A percentile compares a stretch with the other conserved stretches of the same genome.
Conservation (phyloP, 768 basidiomycete genomes). For the Phanerochaete carnosa region DNA sequence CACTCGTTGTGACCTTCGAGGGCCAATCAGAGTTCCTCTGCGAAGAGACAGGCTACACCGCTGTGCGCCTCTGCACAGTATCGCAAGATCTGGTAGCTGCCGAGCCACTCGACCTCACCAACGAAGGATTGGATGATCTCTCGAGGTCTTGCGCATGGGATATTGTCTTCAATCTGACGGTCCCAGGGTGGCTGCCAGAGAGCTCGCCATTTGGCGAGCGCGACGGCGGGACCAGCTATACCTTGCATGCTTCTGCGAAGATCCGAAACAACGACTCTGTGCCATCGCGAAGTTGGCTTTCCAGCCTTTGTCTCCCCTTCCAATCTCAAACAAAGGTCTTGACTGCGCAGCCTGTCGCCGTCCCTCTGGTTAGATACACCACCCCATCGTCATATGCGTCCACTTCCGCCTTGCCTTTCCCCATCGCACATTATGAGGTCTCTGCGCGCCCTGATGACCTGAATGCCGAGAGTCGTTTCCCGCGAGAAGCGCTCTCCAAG, state of each 20-base stretch:
- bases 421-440: constrained; percentile 28
- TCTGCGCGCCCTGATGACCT: constrained; percentile 6
- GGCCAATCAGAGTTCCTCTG: constrained; percentile 79
- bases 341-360: constrained; percentile 35
- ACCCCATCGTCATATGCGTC: constrained; percentile 32
- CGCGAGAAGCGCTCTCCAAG: constrained; percentile 50
- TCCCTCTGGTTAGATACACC: constrained; percentile 54
- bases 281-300: constrained; percentile 41
- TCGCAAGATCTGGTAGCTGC: constrained; percentile 57
- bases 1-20: constrained; percentile 76
- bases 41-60: constrained; percentile 61
- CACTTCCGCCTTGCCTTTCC: constrained; percentile 31
- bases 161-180: constrained; percentile 72
- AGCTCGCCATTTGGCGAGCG: constrained; percentile 40
- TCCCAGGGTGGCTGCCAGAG: constrained; percentile 91
- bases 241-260: constrained; percentile 63
- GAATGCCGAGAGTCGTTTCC: constrained; percentile 15
- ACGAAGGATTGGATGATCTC: constrained; percentile 59
- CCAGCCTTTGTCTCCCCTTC: constrained; percentile 55
- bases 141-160: constrained; percentile 65
- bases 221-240: constrained; percentile 56
- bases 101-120: constrained; percentile 57
- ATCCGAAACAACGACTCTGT: constrained; percentile 46
- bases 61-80: constrained; percentile 63
- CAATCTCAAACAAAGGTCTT: constrained; percentile 41